Evolutionary conservation across 2,329 filamentous ascomycete genomes (phyloP).

Genomic region (Calonectria hawksworthii): DNA sequence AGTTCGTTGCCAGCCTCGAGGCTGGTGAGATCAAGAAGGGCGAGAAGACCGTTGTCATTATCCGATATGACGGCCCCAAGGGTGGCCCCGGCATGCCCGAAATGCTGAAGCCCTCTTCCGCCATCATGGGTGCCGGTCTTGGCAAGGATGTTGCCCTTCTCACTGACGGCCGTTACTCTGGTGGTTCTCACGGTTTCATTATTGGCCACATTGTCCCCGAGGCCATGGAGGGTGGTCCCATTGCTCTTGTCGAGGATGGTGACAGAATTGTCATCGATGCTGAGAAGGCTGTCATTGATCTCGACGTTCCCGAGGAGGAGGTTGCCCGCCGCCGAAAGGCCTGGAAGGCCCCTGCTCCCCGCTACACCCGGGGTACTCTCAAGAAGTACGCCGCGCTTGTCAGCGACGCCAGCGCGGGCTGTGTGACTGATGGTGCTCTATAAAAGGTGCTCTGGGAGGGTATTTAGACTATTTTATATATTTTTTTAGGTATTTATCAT

Average conservation of each 20-base stretch:
- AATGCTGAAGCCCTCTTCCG: conserved; percentile 92
- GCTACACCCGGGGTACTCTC: conserved; percentile 74
- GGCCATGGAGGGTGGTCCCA: conserved; percentile 87
- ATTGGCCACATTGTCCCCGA: conserved; percentile 92
- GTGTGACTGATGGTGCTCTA: conserved; percentile 65
- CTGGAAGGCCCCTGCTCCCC: conserved; percentile 74
- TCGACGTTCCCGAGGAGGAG: conserved; percentile 77
- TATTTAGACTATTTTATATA: conserved; percentile 35
- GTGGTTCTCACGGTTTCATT: conserved; percentile 87
- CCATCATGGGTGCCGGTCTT: conserved; percentile 91
- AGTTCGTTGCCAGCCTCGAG: conserved; percentile 84
- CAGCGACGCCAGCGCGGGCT: conserved; percentile 71
- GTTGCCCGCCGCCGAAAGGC: conserved; percentile 68
- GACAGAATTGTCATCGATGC: conserved; percentile 88
- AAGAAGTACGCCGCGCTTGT: conserved; percentile 77
- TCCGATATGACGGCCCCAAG: conserved; percentile 94
- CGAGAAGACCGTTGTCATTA: conserved; percentile 91
- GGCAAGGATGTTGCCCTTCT: conserved; percentile 81
- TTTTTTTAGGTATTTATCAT: conserved; percentile 37
- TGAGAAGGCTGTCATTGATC: conserved; percentile 77
- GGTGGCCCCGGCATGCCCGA: conserved; percentile 96
- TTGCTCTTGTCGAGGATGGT: conserved; percentile 85
- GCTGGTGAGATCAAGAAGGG: conserved; percentile 83
- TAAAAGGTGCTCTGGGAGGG: conserved; percentile 31
- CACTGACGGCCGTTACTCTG: conserved; percentile 83